Evolutionary conservation across 495 filamentous ascomycete genomes (phyloP).

Genomic region (Hypomontagnella monticulosa): DNA sequence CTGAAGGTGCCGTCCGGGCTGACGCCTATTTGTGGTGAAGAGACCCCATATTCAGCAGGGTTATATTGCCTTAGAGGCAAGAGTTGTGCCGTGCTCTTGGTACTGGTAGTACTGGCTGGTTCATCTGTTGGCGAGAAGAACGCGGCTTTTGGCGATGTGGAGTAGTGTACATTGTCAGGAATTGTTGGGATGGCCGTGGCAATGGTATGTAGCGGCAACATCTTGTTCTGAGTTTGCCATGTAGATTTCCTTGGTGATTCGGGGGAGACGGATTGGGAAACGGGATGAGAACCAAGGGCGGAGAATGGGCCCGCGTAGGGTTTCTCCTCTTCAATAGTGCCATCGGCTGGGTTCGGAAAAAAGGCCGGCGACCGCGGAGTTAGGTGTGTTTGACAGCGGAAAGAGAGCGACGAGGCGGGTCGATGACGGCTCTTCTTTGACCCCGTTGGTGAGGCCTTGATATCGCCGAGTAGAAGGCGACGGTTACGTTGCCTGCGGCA

Average conservation of each 20-base stretch:
- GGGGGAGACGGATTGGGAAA: conserved; percentile 30
- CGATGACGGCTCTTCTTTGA: conserved; percentile 41
- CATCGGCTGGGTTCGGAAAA: conserved; percentile 41
- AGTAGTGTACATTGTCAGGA: conserved; percentile 45
- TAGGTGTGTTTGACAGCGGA: conserved; percentile 60
- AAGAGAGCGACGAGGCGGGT: conserved; percentile 55
- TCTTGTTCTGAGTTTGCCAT: conserved; percentile 14
- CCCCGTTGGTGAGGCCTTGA: conserved; percentile 28
- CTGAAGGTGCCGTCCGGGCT: conserved; percentile 32
- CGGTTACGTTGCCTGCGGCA: conserved; percentile 52
- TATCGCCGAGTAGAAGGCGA: conserved; percentile 43
- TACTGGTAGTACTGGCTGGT: conserved; percentile 46
- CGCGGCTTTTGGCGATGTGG: conserved; percentile 44
- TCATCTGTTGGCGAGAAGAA: conserved; percentile 47
- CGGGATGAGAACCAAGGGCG: conserved; percentile 34
- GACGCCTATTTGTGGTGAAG: conserved; percentile 29
- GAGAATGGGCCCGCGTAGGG: conserved; percentile 17
- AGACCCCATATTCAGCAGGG: conserved; percentile 52
- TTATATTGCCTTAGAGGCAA: conserved; percentile 50
- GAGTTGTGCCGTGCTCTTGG: conserved; percentile 50
- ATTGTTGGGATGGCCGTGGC: conserved; percentile 40
- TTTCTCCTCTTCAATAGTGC: conserved; percentile 42
- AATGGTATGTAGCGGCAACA: conserved; percentile 31
- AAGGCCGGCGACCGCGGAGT: conserved; percentile 51
- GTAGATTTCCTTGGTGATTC: conserved; percentile 17